Evolutionary conservation across 2,329 filamentous ascomycete genomes (phyloP), one percentile per base, ranked within the genome.

Genomic region (Neonectria faginata): DNA sequence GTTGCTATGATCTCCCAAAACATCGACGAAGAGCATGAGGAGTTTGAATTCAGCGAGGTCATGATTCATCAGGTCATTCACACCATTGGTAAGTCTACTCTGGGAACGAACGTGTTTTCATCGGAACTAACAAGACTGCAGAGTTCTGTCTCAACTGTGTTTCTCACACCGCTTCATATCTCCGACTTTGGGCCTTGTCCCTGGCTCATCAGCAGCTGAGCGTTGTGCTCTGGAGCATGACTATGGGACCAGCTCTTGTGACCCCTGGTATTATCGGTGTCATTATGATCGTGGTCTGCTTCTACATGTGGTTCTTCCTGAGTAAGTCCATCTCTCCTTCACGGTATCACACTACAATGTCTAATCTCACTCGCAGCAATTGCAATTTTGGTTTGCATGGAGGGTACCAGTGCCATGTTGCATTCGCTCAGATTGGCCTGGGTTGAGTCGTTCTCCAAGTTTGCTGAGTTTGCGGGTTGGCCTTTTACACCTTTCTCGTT

Each of bases 51-150:
- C 78, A 89, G 91, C 65, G 96, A 99, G 79, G 88, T 94, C 68
- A 97, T 99, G 94, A 99, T 99, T 76, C 96, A 99, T 82, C 96
- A 99, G 80, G 89, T 97, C 78, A 99, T 99, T 76, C 97, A 98
- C 83, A 98, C 95, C 18, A 98, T 98, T 75, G 94, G 92, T 95
- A 89, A 81, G 91, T 81, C 71, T 20, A 10, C 50, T 18, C 12
- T 5, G 10, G 14, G 20, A 2, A 27, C 12, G 41, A 6, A 16
- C 54, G 25, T 2, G n/a, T 64, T 18, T 41, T 39, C 33, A 29
- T 10, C 5, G 4, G 6, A 25, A 39, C 77, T 83, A 77, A 83
- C 67, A 33, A 14, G 3, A 27, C 8, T 59, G 5, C 71, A 94
- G 93, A 99, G 86, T 99, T 99, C 84, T 99, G 96, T 78, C 87